A percentile compares a stretch with the other conserved stretches of the same genome.
phyloP scores from a whole-genome alignment of 768 basidiomycete genomes.

The Rhizopogon roseolus region DNA sequence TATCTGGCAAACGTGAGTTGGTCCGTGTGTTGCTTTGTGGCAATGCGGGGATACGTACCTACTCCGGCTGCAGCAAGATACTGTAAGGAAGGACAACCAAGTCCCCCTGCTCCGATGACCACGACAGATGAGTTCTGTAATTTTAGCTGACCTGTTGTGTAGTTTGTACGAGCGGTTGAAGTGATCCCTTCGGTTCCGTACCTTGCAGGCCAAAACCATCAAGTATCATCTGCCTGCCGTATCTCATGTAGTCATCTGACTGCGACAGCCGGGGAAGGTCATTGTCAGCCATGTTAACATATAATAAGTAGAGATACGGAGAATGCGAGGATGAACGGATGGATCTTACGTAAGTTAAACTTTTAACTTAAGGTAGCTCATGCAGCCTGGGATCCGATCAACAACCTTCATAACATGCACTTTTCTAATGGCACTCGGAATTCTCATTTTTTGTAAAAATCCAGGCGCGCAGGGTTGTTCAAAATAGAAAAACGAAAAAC shows the following conservation, averaged over 20 bases:
- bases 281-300: neutral
- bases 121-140: constrained; percentile 71
- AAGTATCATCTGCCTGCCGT: constrained; percentile 96
- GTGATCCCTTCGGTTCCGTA: constrained; percentile 20
- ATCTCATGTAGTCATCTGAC: constrained; percentile 76
- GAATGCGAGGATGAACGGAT: neutral
- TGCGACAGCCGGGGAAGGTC: constrained; percentile 26
- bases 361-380: too few species aligned
- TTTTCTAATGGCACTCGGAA: too few species aligned
- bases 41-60: constrained; percentile 44
- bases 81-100: constrained; percentile 94
- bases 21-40: neutral
- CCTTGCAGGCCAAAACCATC: constrained; percentile 85
- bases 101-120: constrained; percentile 92
- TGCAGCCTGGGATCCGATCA: too few species aligned
- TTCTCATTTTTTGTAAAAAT: too few species aligned
- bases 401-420: too few species aligned
- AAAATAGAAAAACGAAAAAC: too few species aligned
- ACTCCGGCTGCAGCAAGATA: constrained; percentile 92
- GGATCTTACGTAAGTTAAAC: too few species aligned
- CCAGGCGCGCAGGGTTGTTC: too few species aligned
- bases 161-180: neutral
- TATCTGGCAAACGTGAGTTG: constrained; percentile 24
- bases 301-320: neutral
- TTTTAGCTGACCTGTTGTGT: constrained; percentile 70